These are phyloP conservation scores for Parathielavia hyrcaniae DNA, from an alignment of 495 filamentous ascomycete genomes.

Conservation along the genomic window DNA sequence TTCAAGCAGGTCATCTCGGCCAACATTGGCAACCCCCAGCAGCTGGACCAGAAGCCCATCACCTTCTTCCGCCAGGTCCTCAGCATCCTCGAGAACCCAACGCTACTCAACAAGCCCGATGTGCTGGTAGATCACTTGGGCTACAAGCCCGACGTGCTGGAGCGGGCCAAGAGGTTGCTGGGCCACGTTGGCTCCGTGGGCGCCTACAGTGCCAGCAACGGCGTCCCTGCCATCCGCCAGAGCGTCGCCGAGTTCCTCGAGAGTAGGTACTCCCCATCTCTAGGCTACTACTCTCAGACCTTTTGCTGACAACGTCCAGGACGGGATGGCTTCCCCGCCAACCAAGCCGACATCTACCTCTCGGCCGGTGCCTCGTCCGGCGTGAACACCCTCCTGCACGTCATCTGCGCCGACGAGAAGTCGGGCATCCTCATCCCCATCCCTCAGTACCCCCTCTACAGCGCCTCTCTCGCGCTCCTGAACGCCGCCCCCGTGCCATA, in stretches of 20 bases:
- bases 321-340: constrained; percentile 80
- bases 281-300: too few relatives aligned
- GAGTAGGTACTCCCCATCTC: constrained; percentile 39
- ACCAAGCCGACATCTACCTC: constrained; percentile 74
- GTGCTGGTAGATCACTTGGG: constrained; percentile 60
- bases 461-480: constrained; percentile 80
- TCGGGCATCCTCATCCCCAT: constrained; percentile 91
- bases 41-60: constrained; percentile 96
- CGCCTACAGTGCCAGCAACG: constrained; percentile 92
- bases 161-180: constrained; percentile 71
- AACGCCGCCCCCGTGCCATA: constrained; percentile 88
- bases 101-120: constrained; percentile 70
- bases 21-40: constrained; percentile 98
- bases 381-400: constrained; percentile 83
- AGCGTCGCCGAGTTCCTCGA: constrained; percentile 91
- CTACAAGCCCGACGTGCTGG: constrained; percentile 83
- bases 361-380: constrained; percentile 87
- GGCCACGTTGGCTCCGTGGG: constrained; percentile 82
- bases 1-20: constrained; percentile 89
- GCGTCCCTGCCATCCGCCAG: constrained; percentile 73
- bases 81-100: constrained; percentile 86
- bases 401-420: constrained; percentile 73
- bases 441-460: constrained; percentile 96
- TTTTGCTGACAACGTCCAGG: constrained; percentile 35
- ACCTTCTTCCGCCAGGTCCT: constrained; percentile 98